phyloP scores from a whole-genome alignment of 2,329 filamentous ascomycete genomes.

The Microcera coccophila region DNA sequence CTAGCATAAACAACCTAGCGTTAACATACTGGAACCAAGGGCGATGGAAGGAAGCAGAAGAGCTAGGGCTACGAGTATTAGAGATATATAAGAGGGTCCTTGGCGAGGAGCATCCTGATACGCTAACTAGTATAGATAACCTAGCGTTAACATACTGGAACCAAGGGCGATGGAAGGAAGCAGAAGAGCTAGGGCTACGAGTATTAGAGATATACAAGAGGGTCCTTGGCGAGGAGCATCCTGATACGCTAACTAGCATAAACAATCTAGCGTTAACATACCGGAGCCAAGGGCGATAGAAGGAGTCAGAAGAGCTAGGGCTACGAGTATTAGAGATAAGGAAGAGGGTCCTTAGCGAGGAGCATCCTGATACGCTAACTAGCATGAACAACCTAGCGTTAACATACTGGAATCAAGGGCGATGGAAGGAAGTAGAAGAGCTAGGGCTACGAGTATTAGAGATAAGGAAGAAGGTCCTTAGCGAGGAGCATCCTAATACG shows the following conservation, averaged over 20 bases:
- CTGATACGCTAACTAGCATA: neutral
- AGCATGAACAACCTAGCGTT: neutral
- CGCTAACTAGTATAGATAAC: neutral
- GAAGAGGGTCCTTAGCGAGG: too few relatives aligned
- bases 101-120: neutral
- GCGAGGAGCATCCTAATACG: neutral
- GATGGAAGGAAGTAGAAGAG: neutral
- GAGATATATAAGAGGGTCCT: neutral
- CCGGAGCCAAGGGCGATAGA: neutral
- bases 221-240: neutral
- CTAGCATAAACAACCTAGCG: neutral
- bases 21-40: neutral
- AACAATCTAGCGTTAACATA: neutral
- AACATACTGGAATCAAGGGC: neutral
- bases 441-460: too few relatives aligned
- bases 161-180: constrained; percentile 1
- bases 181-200: neutral
- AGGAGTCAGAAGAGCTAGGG: neutral
- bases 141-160: neutral
- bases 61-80: neutral
- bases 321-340: neutral
- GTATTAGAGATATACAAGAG: neutral
- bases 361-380: neutral
- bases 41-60: neutral
- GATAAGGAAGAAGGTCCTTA: too few relatives aligned